phyloP scores from a whole-genome alignment of 1,139 yeast genomes.

The Arxiozyma slooffiae region DNA sequence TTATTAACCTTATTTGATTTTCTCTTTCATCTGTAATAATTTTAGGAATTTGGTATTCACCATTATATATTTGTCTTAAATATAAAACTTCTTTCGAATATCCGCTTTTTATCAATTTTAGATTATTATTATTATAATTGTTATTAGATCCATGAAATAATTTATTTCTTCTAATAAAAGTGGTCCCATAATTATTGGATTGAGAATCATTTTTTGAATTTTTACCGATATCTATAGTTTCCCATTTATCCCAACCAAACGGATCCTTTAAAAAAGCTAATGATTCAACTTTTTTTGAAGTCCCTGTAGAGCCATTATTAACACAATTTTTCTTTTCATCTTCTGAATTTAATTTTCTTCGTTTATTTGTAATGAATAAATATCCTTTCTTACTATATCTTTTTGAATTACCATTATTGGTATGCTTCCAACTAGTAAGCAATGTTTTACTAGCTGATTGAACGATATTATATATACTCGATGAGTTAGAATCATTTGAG shows the following conservation, averaged over 20 bases:
- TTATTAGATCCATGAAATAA: not conserved
- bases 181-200: constrained; percentile 22
- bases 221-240: constrained; percentile 11
- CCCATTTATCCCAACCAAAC: constrained; percentile 24
- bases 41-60: constrained; percentile 28
- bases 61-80: constrained; percentile 30
- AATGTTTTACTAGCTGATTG: not conserved
- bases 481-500: not conserved
- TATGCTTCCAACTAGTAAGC: not conserved
- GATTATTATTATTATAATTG: constrained; percentile 7
- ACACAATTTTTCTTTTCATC: not conserved
- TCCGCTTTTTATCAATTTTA: constrained; percentile 13
- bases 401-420: not conserved
- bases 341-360: not conserved
- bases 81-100: constrained; percentile 27
- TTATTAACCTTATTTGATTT: constrained; percentile 18
- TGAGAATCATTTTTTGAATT: not conserved
- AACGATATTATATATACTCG: not conserved
- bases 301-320: not conserved
- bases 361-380: constrained; percentile 1
- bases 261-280: constrained; percentile 21
- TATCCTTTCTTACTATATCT: not conserved
- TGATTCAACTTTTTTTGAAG: not conserved
- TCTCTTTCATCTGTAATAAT: constrained; percentile 23
- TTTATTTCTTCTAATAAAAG: constrained; percentile 17